Base-by-base conservation (phyloP, 352 stramenopile genomes). In the Phytophthora cactorum region DNA sequence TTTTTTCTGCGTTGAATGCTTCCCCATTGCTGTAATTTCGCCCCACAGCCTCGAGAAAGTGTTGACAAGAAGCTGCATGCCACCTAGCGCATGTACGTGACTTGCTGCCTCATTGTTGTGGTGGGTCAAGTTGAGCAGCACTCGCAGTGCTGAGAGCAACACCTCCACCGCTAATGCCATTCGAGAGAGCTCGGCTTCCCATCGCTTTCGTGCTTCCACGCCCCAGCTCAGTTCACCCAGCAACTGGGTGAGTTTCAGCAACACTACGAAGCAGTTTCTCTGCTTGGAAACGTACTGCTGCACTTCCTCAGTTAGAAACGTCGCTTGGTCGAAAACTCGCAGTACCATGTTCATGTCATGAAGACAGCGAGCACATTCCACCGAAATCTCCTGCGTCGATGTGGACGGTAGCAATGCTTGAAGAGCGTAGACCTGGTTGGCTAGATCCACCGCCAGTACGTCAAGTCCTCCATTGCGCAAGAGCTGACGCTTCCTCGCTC, bases 121-220 rank as follows among this genome's bases (percentile, higher is more conserved):
- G 43, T 95, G 87, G 1, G 87, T 92, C 17, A 95, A 74, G 57
- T 95, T 95, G 67, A 93, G 88, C 12, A 93, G 38, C 17, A 93
- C 79, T 11, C 85, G 80, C 44, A 93, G 44, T 9, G 72, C 52
- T 2, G 72, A 73, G 15, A 90, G 51, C 9, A 91, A 64, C 1
- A 82, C 75, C 5, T 91, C 83, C 1, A 80, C 58, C 12, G 70
- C 50, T 38, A 82, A 54, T 7, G 72, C 63, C 59, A 79, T 70
- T 38, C 72, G 67, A n/a, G 52, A 52, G n/a, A 69, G 29, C 9
- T 78, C 57, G 10, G 27, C 46, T 44, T 76, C 36, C 74, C 82
- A 86, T 32, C 45, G 55, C 41, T n/a, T 52, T 9, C 2, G 52
- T 6, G 45, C 67, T 28, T 58, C 38, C 27, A 59, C 53, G 31